Conservation (phyloP, 495 filamentous ascomycete genomes). For the Amphirosellinia nigrospora region DNA sequence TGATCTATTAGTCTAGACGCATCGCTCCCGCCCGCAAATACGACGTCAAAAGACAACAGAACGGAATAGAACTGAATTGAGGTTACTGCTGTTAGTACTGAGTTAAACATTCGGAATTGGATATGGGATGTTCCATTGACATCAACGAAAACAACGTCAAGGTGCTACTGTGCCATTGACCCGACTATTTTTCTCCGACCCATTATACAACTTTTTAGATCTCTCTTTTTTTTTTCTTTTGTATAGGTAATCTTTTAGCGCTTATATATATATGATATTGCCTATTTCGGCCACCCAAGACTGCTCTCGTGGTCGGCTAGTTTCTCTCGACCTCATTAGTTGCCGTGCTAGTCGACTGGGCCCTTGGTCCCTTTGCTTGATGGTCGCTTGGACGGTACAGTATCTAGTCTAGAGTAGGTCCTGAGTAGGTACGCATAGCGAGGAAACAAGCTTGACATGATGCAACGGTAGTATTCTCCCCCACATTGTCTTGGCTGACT, state of each 20-base stretch:
- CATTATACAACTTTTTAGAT: no score
- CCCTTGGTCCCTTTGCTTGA: no score
- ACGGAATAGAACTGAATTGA: no score
- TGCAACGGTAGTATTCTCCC: background rate
- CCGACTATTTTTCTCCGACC: background rate
- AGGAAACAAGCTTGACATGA: background rate
- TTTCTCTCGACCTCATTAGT: background rate
- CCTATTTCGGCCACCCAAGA: constrained; percentile 1
- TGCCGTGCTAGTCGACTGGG: background rate
- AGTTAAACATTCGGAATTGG: background rate
- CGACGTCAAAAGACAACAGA: background rate
- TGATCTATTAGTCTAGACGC: background rate
- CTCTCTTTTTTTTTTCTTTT: no score
- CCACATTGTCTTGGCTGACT: background rate
- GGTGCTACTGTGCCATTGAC: background rate
- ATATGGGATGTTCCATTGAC: background rate
- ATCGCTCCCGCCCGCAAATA: background rate
- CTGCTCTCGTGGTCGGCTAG: constrained; percentile 7
- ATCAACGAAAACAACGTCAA: background rate
- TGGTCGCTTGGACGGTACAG: background rate
- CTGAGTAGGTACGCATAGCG: constrained; percentile 4
- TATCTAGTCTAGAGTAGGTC: no score
- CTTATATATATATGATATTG: constrained; percentile 9
- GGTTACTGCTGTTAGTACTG: background rate
- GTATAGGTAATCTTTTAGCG: background rate